Base-by-base conservation (phyloP, 106 monocot genomes). In the Chionographis japonica region DNA sequence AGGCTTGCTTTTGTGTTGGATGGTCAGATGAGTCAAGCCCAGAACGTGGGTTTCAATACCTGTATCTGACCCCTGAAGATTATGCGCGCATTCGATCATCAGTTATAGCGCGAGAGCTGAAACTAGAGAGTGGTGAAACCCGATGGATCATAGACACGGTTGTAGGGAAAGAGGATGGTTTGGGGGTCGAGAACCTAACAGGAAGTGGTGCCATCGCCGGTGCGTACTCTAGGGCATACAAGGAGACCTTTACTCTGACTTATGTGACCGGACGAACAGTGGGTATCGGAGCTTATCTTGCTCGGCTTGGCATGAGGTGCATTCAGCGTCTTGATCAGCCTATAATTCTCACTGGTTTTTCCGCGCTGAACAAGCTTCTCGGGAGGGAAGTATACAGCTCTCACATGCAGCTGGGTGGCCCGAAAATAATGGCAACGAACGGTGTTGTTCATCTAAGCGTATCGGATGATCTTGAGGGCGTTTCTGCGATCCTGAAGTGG, bases 351-450 rank as follows among this genome's bases (percentile, higher is more conserved):
- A 98, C 97, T 4, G 97, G 97, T n/a, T 98, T 84, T 63, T 81
- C 92, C 43, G 78, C 97, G 6, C 73, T 98, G 62, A 98, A 98
- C 81, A 98, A 98, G 58, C 97, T 98, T 67, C 83, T 98, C 53
- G 92, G 97, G 2, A 77, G 97, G 5, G 97, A 98, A 66, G 89
- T 98, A 14, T 98, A 98, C 70, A 98, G 97, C 68, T 98, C 97
- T 9, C 97, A 98, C 61, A 98, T 98, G 97, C 97, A 98, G 72
- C 71, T 98, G 6, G 97, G 97, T 65, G 97, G 97, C 10, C 97
- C 97, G 15, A 98, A 98, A 60, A 92, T 98, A 27, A 98, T 98
- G 97, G 97, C 92, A 14, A 98, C 97, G 19, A 98, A 98, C 74
- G 97, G 97, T 12, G 97, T 98, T 37, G 82, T 87, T 68, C 97